Base-by-base conservation (phyloP, 106 monocot genomes). In the Gastrodia elata region DNA sequence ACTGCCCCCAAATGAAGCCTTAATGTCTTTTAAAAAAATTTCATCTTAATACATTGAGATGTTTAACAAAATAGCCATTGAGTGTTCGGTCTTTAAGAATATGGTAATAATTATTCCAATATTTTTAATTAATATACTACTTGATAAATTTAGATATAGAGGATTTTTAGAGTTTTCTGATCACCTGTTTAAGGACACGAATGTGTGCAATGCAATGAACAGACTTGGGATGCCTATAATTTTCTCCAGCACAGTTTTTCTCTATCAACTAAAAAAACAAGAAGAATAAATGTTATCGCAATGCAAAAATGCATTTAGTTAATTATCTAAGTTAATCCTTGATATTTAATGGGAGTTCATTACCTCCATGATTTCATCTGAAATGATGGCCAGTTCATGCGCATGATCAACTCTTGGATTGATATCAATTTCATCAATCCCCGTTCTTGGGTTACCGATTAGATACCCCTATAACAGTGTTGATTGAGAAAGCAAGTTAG, bases 381-480 rank as follows among this genome's bases (percentile, higher is more conserved):
- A 75, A 41, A 87, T 87, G n/a, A 87, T 75, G 40, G 75, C 86
- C 9, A 81, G 8, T 11, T 77, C 80, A 78, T 83, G 77, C 33
- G 80, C 77, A 80, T 78, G 75, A 13, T 80, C 83, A 5, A 81
- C 55, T 73, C n/a, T 55, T 46, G 74, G 58, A 72, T 77, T 72
- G 0, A 15, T 0, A 68, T 87, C 80, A 49, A 59, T 18, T 8
- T 33, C 36, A 24, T 77, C 77, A 20, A 52, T 52, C 22, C 78
- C 87, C 30, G 87, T 87, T 43, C 27, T 0, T 24, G 87, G 87
- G 38, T 87, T 87, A 8, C 87, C 87, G 37, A 87, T 32, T 33
- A 78, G 8, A 75, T 83, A 87, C 30, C 87, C 87, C 87, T 87
- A 75, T 35, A 38, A 59, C 10, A 2, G 24, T 74, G 68, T 52